A percentile compares a stretch with the other conserved stretches of the same genome.
Evolutionary conservation across 352 stramenopile species (phyloP).

Genomic region (Globisporangium megalacanthum): DNA sequence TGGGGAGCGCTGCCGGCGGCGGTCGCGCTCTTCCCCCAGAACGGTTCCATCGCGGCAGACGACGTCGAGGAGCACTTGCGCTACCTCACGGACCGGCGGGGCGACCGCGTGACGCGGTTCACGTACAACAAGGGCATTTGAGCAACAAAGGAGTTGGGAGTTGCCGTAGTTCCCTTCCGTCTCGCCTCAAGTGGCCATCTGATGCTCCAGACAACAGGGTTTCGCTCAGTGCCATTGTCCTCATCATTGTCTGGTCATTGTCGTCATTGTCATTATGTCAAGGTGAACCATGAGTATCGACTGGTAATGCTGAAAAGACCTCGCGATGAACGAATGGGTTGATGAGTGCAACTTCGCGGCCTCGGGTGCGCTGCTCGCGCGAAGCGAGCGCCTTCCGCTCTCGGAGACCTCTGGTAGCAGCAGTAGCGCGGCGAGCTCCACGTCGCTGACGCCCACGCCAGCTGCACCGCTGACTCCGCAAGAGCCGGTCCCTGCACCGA

Average conservation of each 20-base stretch:
- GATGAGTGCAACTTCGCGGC: slow-evolving; percentile 9
- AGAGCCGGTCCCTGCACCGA: slow-evolving; percentile 1
- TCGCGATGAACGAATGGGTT: background rate
- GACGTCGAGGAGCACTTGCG: slow-evolving; percentile 78
- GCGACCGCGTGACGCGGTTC: slow-evolving; percentile 5
- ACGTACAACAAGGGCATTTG: slow-evolving; percentile 9
- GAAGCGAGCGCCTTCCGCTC: background rate
- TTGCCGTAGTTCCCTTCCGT: no score
- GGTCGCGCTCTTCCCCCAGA: slow-evolving; percentile 79
- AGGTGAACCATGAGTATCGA: no score
- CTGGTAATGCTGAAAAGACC: no score
- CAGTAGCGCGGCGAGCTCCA: background rate
- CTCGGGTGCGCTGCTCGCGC: background rate
- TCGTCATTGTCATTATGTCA: no score
- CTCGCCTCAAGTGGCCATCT: no score
- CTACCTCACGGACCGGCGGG: background rate
- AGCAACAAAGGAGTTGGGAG: background rate
- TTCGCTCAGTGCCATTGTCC: no score
- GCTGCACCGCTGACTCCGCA: background rate
- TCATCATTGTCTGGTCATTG: no score
- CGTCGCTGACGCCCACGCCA: background rate
- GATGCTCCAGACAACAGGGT: no score
- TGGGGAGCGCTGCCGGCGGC: slow-evolving; percentile 75
- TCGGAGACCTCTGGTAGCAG: background rate
- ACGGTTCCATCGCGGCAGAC: slow-evolving; percentile 56